These are phyloP conservation scores for Rugonectria rugulosa DNA, from an alignment of 2,329 filamentous ascomycete genomes.

Conservation along the genomic window DNA sequence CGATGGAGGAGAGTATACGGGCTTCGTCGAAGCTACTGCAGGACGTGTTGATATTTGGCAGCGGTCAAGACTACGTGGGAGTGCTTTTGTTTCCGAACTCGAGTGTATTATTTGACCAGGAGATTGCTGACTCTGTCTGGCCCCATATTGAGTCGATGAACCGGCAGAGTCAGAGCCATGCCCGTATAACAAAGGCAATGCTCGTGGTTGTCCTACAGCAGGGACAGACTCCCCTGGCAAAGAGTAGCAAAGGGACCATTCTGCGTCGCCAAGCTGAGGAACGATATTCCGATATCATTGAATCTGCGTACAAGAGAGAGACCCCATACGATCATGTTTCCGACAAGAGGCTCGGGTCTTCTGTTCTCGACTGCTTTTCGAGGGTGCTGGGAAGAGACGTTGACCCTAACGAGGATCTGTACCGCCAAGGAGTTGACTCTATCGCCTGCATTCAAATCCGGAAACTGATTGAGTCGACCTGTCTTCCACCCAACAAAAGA, in stretches of 20 bases:
- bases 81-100: constrained; percentile 59
- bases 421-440: constrained; percentile 67
- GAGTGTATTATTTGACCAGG: constrained; percentile 37
- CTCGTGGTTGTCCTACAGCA: constrained; percentile 54
- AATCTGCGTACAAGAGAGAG: constrained; percentile 50
- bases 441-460: constrained; percentile 63
- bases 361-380: constrained; percentile 44
- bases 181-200: constrained; percentile 58
- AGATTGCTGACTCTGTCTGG: constrained; percentile 52
- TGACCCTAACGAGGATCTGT: constrained; percentile 58
- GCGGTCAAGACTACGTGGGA: constrained; percentile 63
- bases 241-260: constrained; percentile 70
- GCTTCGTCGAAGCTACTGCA: constrained; percentile 51
- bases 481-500: constrained; percentile 20
- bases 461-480: constrained; percentile 39
- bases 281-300: constrained; percentile 55
- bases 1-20: constrained; percentile 63
- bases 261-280: constrained; percentile 60
- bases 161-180: constrained; percentile 55
- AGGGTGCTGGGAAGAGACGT: constrained; percentile 40
- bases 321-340: constrained; percentile 17
- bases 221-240: constrained; percentile 50
- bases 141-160: constrained; percentile 57
- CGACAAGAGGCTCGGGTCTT: constrained; percentile 45
- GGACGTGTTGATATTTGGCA: constrained; percentile 69